Evolutionary conservation across 139 green algal genomes (phyloP), one percentile per base, ranked within the genome.

Genomic region (Tetraselmis striata): DNA sequence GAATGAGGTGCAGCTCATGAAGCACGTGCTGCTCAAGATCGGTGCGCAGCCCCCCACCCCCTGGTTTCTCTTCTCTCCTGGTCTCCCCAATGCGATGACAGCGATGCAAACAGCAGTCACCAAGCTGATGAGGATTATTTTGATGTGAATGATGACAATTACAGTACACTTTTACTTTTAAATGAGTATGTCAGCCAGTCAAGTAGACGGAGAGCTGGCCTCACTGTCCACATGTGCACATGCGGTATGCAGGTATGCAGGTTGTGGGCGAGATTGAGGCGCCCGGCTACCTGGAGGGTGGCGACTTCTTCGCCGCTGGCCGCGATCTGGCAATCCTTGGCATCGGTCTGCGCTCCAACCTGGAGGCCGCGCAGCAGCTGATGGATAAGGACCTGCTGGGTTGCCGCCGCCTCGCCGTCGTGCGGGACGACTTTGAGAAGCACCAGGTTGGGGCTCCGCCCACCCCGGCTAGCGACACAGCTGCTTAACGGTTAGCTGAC

Each of bases 311-410:
- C 86, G 89, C 95, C 26, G 89, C 94, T 23, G 90, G 91, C 0
- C 59, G 59, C 18, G 93, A 96, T 76, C 87, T 98, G 59, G 90
- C 90, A 28, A 78, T 94, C 79, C 76, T 97, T 27, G 95, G 95
- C 85, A 91, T 98, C 29, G 95, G 95, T 0, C 89, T 98, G 86
- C 92, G 95, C 82, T 96, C 91, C 85, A 98, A 98, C 89, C 80
- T 93, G 31, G 93, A 90, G 31, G 95, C 95, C 0, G 93, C 86
- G 78, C 59, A 88, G 81, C 92, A 98, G 92, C 91, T 98, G n/a
- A 98, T 98, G 94, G 89, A 97, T 0, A 29, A 85, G 29, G 93
- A 98, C 88, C 86, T 95, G 87, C 87, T 98, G 80, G 95, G 95
- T 80, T 95, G 90, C 0, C 80, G 85, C 18, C 84, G 94, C 74